Evolutionary conservation across 1,284 basidiomycete genomes (phyloP).

Genomic region (Ustilago lituana): DNA sequence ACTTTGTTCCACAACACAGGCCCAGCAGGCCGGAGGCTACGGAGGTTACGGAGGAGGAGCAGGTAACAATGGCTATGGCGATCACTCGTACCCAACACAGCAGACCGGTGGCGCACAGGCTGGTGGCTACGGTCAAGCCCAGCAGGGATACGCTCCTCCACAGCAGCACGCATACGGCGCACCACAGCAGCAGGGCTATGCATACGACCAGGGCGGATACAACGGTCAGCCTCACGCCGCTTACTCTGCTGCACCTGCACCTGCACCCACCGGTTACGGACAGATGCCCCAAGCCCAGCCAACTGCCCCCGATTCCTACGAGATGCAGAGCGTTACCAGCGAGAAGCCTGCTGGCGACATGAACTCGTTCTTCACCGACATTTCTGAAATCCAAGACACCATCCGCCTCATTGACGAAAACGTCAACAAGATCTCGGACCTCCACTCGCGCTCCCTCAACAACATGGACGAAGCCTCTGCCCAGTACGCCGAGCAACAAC

Average conservation of each 20-base stretch:
- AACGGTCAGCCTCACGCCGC: constrained; percentile 21
- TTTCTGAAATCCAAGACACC: constrained; percentile 62
- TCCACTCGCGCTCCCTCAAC: constrained; percentile 65
- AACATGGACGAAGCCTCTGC: constrained; percentile 66
- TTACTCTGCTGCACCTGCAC: constrained; percentile 11
- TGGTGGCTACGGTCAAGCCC: constrained; percentile 29
- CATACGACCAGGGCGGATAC: constrained; percentile 27
- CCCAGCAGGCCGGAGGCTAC: constrained; percentile 60
- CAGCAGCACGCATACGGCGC: constrained; percentile 25
- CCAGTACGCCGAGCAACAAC: constrained; percentile 62
- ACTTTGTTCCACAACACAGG: too few relatives aligned
- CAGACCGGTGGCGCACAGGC: constrained; percentile 44
- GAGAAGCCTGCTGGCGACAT: constrained; percentile 51
- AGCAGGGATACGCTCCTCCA: constrained; percentile 13
- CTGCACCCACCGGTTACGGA: constrained; percentile 21
- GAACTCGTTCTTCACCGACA: constrained; percentile 62
- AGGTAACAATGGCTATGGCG: constrained; percentile 66
- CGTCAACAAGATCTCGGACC: constrained; percentile 63
- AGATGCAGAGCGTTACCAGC: constrained; percentile 51
- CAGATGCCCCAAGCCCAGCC: constrained; percentile 39
- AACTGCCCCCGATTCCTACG: constrained; percentile 33
- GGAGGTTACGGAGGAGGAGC: constrained; percentile 54
- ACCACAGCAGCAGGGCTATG: constrained; percentile 23
- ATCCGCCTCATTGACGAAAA: constrained; percentile 65
- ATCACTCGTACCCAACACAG: constrained; percentile 65